Base-by-base conservation (phyloP, 2,329 filamentous ascomycete genomes). In the Diaporthe nobilis region DNA sequence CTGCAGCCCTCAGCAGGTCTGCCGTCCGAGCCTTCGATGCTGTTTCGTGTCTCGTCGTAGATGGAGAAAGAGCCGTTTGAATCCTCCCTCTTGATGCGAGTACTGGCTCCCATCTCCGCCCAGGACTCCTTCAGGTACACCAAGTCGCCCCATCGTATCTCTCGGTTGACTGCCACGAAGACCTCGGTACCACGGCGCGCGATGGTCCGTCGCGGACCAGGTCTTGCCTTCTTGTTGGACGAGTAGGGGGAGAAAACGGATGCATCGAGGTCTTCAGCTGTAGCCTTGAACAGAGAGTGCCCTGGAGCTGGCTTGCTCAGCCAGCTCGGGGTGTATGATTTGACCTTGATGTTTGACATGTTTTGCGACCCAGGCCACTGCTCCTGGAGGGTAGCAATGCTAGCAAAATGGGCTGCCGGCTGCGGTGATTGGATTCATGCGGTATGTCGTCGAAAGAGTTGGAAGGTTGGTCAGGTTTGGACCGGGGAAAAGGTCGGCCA, bases 71-170 rank as follows among this genome's bases (percentile, higher is more conserved):
- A 82, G 70, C 82, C 83, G 2, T 81, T 77, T 2, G 87, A 85
- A 58, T 86, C 85, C 78, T 91, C 89, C 70, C 85, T 85, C 82
- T 90, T 90, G 79, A 89, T 83, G 42, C 84, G 84, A 58, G 80
- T 75, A 25, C 82, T 81, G 72, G 75, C 79, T 25, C 81, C 79
- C 72, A 85, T 85, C 39, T 87, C 82, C 73, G 87, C 85, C 85
- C 86, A 89, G 71, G 83, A 82, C 77, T 92, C 94, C 86, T 97
- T 98, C 81, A 98, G 84, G 76, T 93, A 91, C 71, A 92, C 91
- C 73, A 99, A 86, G 84, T 98, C 95, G 13, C 94, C 93, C 95
- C 97, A 99, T 83, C 96, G 90, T 77, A 99, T 94, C 84, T 98
- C 95, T 80, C 94, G 96, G 67, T 96, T 96, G 55, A 94, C 92